These are phyloP conservation scores for Symbiodinium natans DNA, from an alignment of 73 alveolate genomes.

Conservation along the genomic window DNA sequence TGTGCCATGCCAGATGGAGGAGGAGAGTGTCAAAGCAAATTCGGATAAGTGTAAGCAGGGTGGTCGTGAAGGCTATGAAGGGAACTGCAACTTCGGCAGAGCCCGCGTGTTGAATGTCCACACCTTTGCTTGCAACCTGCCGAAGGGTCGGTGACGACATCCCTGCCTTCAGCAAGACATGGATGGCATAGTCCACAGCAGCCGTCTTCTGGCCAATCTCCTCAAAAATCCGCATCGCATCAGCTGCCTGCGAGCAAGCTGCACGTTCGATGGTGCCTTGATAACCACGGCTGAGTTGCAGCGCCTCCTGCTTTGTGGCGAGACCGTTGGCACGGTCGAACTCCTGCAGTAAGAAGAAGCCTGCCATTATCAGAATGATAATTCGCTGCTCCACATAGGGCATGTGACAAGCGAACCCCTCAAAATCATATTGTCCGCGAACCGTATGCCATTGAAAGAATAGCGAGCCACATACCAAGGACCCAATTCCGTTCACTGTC, in stretches of 20 bases:
- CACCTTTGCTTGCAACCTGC: background rate
- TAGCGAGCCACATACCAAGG: background rate
- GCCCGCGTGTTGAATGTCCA: background rate
- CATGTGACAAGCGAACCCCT: no score
- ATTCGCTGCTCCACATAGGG: background rate
- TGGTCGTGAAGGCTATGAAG: background rate
- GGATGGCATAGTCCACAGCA: background rate
- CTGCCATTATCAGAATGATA: background rate
- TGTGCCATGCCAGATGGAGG: background rate
- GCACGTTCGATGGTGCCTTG: conserved; percentile 17
- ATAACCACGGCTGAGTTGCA: conserved; percentile 16
- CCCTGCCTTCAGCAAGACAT: background rate
- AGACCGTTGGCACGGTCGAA: conserved; percentile 5
- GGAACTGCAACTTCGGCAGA: background rate
- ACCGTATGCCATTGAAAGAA: no score
- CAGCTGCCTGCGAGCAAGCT: conserved; percentile 5
- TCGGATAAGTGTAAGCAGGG: background rate
- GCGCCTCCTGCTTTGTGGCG: background rate
- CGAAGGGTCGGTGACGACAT: no score
- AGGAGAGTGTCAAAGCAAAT: background rate
- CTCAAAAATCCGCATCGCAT: background rate
- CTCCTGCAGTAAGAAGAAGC: background rate
- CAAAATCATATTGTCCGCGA: no score
- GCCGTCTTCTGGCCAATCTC: background rate
- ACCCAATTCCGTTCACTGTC: background rate